Evolutionary conservation across 768 basidiomycete genomes (phyloP).

Genomic region (Serendipita sp.): DNA sequence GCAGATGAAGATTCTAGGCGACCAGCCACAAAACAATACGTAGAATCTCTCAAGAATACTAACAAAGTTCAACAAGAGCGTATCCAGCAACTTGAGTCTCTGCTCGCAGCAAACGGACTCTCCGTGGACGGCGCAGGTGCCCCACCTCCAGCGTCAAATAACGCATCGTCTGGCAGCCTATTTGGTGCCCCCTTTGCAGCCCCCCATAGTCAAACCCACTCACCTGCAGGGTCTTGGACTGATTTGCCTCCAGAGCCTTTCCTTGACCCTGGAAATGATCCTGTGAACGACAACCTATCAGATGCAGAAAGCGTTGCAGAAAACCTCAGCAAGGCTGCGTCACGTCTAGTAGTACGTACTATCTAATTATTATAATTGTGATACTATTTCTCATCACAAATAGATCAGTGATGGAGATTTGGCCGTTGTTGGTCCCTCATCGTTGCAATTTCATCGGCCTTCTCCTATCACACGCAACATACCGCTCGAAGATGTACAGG

Average conservation of each 20-base stretch:
- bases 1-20: conserved; percentile 9
- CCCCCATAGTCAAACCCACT: neutral
- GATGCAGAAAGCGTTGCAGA: conserved; percentile 3
- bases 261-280: neutral
- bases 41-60: conserved; percentile 7
- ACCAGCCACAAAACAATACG: conserved; percentile 9
- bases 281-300: neutral
- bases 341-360: conserved; percentile 2
- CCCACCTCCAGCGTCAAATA: neutral
- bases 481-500: neutral
- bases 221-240: neutral
- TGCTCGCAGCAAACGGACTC: neutral
- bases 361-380: neutral
- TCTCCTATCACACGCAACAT: conserved; percentile 2
- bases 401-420: conserved; percentile 6
- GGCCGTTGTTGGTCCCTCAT: conserved; percentile 1
- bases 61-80: neutral
- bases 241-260: conserved; percentile 2
- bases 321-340: conserved; percentile 1
- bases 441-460: conserved; percentile 2
- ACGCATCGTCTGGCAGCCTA: neutral
- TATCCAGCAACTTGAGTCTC: neutral
- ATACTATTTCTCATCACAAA: neutral
- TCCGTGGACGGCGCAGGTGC: neutral
- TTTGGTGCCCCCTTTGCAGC: neutral